Evolutionary conservation across 2,329 filamentous ascomycete genomes (phyloP).

Genomic region (Colletotrichum gloeosporioides): DNA sequence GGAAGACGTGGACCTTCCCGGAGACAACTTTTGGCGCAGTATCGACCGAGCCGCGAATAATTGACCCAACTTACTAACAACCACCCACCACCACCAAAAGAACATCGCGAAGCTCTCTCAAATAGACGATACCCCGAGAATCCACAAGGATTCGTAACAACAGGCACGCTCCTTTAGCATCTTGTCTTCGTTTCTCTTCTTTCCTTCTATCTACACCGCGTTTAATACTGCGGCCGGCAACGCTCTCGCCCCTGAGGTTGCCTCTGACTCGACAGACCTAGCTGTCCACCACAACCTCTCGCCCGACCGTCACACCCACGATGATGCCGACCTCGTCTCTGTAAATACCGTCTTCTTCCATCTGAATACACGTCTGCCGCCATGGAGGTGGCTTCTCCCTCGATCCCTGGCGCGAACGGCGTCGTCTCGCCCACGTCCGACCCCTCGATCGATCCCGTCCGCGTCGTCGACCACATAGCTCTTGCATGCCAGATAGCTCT

Average conservation of each 20-base stretch:
- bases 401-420: slow-evolving; percentile 52
- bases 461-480: slow-evolving; percentile 74
- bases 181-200: not conserved
- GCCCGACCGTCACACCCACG: not conserved
- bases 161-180: slow-evolving; percentile 10
- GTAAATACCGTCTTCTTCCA: slow-evolving; percentile 23
- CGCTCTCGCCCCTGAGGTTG: slow-evolving; percentile 3
- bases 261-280: slow-evolving; percentile 7
- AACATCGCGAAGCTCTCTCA: not conserved
- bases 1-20: not conserved
- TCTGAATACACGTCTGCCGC: slow-evolving; percentile 28
- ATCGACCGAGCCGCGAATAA: slow-evolving; percentile 3
- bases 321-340: slow-evolving; percentile 19
- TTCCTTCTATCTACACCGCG: not conserved
- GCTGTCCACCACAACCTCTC: not conserved
- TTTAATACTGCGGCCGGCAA: slow-evolving; percentile 1
- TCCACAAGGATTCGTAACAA: not conserved
- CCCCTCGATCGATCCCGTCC: slow-evolving; percentile 67
- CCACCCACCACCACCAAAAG: not conserved
- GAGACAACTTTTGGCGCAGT: not conserved
- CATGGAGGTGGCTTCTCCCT: slow-evolving; percentile 61
- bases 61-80: not conserved
- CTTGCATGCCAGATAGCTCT: slow-evolving; percentile 76
- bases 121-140: slow-evolving; percentile 14
- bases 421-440: slow-evolving; percentile 49